Evolutionary conservation across 2,329 filamentous ascomycete genomes (phyloP).

Genomic region (Paraconiothyrium sp.): DNA sequence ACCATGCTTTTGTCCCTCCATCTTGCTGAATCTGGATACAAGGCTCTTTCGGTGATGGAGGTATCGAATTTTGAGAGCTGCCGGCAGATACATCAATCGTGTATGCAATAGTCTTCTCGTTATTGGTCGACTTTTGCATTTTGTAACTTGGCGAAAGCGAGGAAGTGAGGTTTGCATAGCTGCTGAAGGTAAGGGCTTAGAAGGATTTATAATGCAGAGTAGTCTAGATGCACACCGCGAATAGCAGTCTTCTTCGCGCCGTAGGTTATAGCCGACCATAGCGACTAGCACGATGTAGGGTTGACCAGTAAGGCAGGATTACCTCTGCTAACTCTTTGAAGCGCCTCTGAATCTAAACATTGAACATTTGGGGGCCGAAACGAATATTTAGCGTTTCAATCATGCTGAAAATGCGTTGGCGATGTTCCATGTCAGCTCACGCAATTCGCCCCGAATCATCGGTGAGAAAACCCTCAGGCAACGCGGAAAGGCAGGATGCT

Average conservation of each 20-base stretch:
- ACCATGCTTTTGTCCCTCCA: slow-evolving; percentile 20
- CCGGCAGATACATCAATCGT: neutral
- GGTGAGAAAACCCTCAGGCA: neutral
- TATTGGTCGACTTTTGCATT: neutral
- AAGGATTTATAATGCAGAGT: neutral
- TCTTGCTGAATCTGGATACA: slow-evolving; percentile 14
- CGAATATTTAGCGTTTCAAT: neutral
- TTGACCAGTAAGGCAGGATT: neutral
- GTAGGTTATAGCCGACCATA: neutral
- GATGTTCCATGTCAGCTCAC: slow-evolving; percentile 10
- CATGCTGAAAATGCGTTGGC: neutral
- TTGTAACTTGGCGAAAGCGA: neutral
- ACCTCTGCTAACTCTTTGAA: neutral
- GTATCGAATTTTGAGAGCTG: neutral
- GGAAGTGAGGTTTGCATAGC: no score
- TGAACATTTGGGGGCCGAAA: neutral
- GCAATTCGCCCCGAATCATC: neutral
- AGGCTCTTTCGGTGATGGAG: neutral
- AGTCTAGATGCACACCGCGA: neutral
- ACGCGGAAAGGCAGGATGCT: no score
- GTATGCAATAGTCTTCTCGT: neutral
- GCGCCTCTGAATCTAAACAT: no score
- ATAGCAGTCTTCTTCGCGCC: neutral
- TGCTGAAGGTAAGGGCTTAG: neutral
- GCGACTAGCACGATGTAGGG: no score